phyloP scores from a whole-genome alignment of 2,329 filamentous ascomycete species.

The Phaeosphaeria sp. region DNA sequence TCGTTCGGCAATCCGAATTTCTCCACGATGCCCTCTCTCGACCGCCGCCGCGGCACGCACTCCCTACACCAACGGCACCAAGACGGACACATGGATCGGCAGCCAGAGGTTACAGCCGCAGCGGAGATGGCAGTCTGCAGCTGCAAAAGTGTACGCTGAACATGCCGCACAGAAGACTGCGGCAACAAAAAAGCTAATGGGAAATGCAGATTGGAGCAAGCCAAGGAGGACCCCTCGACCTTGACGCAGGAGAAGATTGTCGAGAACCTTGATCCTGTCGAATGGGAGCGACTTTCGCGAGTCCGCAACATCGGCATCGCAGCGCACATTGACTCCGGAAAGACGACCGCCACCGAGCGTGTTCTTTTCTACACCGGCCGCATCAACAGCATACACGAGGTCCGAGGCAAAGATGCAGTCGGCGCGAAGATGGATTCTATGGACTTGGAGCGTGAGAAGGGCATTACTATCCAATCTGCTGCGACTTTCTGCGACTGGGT shows the following conservation, averaged over 20 bases:
- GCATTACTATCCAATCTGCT: slow-evolving; percentile 98
- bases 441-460: slow-evolving; percentile 97
- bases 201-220: slow-evolving; percentile 57
- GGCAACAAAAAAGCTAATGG: slow-evolving; percentile 27
- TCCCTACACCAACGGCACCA: slow-evolving; percentile 35
- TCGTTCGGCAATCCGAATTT: slow-evolving; percentile 27
- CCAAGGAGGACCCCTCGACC: slow-evolving; percentile 62
- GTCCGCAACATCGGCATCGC: slow-evolving; percentile 99
- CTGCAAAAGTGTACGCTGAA: slow-evolving; percentile 48
- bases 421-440: slow-evolving; percentile 99
- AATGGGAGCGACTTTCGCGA: slow-evolving; percentile 77
- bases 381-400: slow-evolving; percentile 97
- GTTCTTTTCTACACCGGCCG: slow-evolving; percentile 98
- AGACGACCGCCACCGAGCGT: slow-evolving; percentile 95
- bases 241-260: slow-evolving; percentile 72
- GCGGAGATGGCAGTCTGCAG: slow-evolving; percentile 46
- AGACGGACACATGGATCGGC: slow-evolving; percentile 38
- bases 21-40: slow-evolving; percentile 43
- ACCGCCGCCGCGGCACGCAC: slow-evolving; percentile 39
- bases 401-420: slow-evolving; percentile 90
- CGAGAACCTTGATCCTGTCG: slow-evolving; percentile 79
- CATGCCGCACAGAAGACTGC: background rate
- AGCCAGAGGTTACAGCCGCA: slow-evolving; percentile 30
- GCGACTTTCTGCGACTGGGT: slow-evolving; percentile 98
- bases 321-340: slow-evolving; percentile 97